Conservation (phyloP, 2,329 filamentous ascomycete species). For the Ampelomyces quisqualis region DNA sequence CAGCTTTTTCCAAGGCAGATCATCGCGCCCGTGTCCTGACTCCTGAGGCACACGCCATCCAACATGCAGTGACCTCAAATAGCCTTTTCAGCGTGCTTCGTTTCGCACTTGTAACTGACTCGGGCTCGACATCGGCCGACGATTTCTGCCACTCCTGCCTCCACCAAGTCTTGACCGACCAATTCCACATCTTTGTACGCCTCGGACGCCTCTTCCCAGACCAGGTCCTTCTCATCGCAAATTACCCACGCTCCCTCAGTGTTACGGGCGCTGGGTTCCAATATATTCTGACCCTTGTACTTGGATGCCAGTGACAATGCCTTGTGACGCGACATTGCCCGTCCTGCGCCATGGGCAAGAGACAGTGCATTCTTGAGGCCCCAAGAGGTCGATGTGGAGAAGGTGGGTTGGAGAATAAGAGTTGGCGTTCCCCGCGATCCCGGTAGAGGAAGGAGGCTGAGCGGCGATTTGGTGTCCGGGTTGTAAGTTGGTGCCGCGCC, state of each 20-base stretch:
- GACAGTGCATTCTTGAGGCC: constrained; percentile 39
- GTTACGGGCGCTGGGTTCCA: constrained; percentile 22
- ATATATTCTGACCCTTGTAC: constrained; percentile 35
- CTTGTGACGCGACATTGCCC: constrained; percentile 43
- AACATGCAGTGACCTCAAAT: not conserved
- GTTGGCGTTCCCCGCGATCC: constrained; percentile 45
- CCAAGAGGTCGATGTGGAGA: constrained; percentile 28
- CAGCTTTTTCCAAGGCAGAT: not conserved
- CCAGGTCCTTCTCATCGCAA: constrained; percentile 43
- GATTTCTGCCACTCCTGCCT: constrained; percentile 33
- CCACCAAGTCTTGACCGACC: constrained; percentile 40
- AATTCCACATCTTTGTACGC: constrained; percentile 44
- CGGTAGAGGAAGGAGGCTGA: constrained; percentile 39
- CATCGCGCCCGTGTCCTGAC: not conserved
- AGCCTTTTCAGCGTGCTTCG: constrained; percentile 21
- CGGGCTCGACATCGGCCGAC: constrained; percentile 38
- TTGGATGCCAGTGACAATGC: constrained; percentile 37
- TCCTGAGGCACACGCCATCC: not conserved
- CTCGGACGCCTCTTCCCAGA: constrained; percentile 44
- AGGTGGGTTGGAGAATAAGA: constrained; percentile 39
- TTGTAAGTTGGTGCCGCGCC: constrained; percentile 40
- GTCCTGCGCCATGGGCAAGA: constrained; percentile 43
- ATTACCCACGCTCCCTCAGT: constrained; percentile 41
- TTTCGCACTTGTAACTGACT: constrained; percentile 44
- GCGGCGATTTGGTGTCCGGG: constrained; percentile 21